phyloP scores from a whole-genome alignment of 257 asterid species.

The Parsonsia alboflavescens region DNA sequence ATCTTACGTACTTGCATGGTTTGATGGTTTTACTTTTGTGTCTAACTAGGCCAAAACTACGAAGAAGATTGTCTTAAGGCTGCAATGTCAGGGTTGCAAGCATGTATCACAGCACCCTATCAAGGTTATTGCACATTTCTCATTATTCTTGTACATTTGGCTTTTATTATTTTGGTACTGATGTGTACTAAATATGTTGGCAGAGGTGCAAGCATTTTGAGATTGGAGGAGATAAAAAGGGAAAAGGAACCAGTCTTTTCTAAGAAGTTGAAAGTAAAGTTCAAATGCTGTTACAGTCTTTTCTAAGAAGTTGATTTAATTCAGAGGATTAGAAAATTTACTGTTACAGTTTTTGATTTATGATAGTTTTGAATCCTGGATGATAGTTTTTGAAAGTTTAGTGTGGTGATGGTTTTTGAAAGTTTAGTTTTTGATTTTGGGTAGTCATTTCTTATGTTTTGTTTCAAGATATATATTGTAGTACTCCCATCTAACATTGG shows the following conservation, averaged over 20 bases:
- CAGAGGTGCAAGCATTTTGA: slow-evolving; percentile 30
- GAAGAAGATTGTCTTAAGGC: slow-evolving; percentile 66
- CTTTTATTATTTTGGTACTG: neutral
- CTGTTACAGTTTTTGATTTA: neutral
- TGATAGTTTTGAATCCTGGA: neutral
- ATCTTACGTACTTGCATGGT: neutral
- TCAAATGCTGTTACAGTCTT: slow-evolving; percentile 6
- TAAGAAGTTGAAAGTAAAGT: neutral
- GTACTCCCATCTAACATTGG: too few species aligned
- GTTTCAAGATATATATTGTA: too few species aligned
- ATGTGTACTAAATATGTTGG: neutral
- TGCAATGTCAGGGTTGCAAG: slow-evolving; percentile 70
- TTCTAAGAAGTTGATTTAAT: slow-evolving; percentile 6
- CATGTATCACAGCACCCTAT: slow-evolving; percentile 69
- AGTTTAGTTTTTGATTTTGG: too few species aligned
- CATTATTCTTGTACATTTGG: neutral
- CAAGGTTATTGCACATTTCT: slow-evolving; percentile 31
- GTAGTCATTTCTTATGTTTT: too few species aligned
- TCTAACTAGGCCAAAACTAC: slow-evolving; percentile 55
- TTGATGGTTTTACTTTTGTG: neutral
- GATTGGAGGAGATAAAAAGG: slow-evolving; percentile 29
- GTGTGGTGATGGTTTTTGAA: too few species aligned
- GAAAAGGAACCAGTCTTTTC: slow-evolving; percentile 23
- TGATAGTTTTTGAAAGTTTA: too few species aligned
- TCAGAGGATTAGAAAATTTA: neutral